phyloP scores from a whole-genome alignment of 2,329 filamentous ascomycete species.

The Leptographium procerum region DNA sequence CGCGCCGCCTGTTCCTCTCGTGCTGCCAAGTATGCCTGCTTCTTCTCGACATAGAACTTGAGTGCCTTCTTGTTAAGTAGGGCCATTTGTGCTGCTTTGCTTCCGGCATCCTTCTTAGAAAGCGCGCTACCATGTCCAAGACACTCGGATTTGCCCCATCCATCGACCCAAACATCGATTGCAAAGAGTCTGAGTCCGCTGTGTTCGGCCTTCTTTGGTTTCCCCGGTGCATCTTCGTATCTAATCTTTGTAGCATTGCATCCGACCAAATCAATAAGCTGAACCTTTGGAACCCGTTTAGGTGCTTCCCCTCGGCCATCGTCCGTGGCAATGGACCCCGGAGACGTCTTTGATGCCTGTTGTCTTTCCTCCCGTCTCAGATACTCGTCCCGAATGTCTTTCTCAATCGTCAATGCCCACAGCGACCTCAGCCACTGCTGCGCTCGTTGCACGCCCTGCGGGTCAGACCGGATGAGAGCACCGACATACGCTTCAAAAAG shows the following conservation, averaged over 20 bases:
- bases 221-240: conserved; percentile 46
- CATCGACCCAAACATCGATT: conserved; percentile 53
- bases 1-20: conserved; percentile 11
- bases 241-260: conserved; percentile 46
- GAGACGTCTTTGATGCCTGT: neutral
- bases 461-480: conserved; percentile 60
- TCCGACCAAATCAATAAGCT: conserved; percentile 39
- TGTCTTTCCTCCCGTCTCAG: conserved; percentile 12
- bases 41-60: conserved; percentile 35
- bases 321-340: neutral
- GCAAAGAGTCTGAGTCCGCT: conserved; percentile 46
- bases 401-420: conserved; percentile 55
- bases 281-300: conserved; percentile 32
- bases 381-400: conserved; percentile 38
- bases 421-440: conserved; percentile 63
- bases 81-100: conserved; percentile 52
- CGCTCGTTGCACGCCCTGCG: conserved; percentile 47
- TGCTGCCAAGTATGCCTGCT: conserved; percentile 28
- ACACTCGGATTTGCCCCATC: conserved; percentile 53
- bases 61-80: conserved; percentile 56
- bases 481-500: conserved; percentile 87
- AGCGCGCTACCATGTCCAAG: conserved; percentile 53
- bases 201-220: conserved; percentile 41
- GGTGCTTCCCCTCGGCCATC: neutral
- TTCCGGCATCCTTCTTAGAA: conserved; percentile 58